phyloP scores from a whole-genome alignment of 1,284 basidiomycete species.

The Rhodofomes roseus region DNA sequence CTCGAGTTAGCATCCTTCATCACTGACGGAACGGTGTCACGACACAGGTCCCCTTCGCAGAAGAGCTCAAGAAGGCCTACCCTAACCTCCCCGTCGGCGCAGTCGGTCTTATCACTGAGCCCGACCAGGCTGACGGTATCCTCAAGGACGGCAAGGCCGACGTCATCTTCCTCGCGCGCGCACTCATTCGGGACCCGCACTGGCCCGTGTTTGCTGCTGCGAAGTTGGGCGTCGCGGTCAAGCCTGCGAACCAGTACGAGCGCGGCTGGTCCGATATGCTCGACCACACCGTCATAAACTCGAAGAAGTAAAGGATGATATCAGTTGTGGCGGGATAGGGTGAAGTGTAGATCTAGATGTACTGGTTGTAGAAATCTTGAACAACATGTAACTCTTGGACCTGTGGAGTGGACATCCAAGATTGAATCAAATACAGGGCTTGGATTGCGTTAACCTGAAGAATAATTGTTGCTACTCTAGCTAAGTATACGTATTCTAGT shows the following conservation, averaged over 20 bases:
- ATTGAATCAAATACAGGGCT: neutral
- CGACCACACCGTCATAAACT: constrained; percentile 19
- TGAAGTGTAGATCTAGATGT: neutral
- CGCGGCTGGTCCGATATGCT: constrained; percentile 54
- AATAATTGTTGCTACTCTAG: neutral
- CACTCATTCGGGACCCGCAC: constrained; percentile 57
- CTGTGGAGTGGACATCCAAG: too few relatives aligned
- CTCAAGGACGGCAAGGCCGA: constrained; percentile 66
- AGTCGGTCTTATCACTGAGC: constrained; percentile 74
- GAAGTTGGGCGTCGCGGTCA: constrained; percentile 53
- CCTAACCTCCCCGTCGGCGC: constrained; percentile 54
- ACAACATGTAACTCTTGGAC: too few relatives aligned
- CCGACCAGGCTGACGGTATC: constrained; percentile 63
- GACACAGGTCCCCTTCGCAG: constrained; percentile 64
- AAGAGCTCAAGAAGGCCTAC: constrained; percentile 61
- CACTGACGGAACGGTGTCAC: neutral
- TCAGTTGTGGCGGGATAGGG: too few relatives aligned
- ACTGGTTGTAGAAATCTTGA: too few relatives aligned
- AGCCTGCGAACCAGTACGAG: constrained; percentile 65
- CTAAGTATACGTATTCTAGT: neutral
- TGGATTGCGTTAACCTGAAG: neutral
- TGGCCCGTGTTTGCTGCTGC: constrained; percentile 53
- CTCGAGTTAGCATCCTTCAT: neutral
- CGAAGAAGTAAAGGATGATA: neutral
- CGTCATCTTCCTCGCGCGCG: constrained; percentile 65